Percentiles rank a stretch among this genome's conserved stretches.
These are phyloP conservation scores for Funneliformis mosseae DNA, from an alignment of 192 early-diverging fungal genomes.

Conservation along the genomic window DNA sequence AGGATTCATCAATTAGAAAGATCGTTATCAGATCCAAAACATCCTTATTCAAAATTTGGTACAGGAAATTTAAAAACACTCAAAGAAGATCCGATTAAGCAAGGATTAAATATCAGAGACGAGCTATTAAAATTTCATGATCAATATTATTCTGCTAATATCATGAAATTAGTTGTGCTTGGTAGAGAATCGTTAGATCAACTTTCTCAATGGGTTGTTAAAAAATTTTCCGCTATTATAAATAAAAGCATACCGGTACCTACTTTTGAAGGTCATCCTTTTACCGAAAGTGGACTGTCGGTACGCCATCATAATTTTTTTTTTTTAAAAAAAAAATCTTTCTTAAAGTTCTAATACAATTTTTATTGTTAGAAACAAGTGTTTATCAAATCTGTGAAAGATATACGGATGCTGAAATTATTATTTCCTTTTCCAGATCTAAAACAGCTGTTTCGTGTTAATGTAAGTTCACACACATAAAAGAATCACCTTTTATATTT, in stretches of 20 bases:
- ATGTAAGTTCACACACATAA: conserved; percentile 43
- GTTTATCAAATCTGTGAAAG: conserved; percentile 76
- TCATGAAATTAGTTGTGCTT: conserved; percentile 91
- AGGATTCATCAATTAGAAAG: conserved; percentile 83
- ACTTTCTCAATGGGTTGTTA: conserved; percentile 80
- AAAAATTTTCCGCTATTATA: conserved; percentile 76
- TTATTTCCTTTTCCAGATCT: conserved; percentile 89
- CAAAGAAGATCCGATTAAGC: conserved; percentile 53
- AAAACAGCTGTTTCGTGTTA: conserved; percentile 50
- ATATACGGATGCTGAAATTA: conserved; percentile 75
- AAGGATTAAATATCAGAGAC: conserved; percentile 77
- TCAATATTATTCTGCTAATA: conserved; percentile 91
- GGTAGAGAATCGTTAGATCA: conserved; percentile 89
- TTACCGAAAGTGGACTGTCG: conserved; percentile 71
- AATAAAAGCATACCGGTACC: conserved; percentile 77
- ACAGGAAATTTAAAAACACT: conserved; percentile 87
- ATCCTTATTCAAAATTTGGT: conserved; percentile 84
- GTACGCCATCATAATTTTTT: conserved; percentile 37
- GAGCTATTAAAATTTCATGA: conserved; percentile 86
- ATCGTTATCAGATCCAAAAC: conserved; percentile 62
- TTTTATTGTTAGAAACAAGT: conserved; percentile 60
- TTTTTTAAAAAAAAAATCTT: neutral
- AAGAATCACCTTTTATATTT: neutral
- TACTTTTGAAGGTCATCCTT: conserved; percentile 66
- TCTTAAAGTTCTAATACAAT: neutral